Evolutionary conservation across 177 flowering plant genomes (phyloP).

Genomic region (Vitis hybrid): DNA sequence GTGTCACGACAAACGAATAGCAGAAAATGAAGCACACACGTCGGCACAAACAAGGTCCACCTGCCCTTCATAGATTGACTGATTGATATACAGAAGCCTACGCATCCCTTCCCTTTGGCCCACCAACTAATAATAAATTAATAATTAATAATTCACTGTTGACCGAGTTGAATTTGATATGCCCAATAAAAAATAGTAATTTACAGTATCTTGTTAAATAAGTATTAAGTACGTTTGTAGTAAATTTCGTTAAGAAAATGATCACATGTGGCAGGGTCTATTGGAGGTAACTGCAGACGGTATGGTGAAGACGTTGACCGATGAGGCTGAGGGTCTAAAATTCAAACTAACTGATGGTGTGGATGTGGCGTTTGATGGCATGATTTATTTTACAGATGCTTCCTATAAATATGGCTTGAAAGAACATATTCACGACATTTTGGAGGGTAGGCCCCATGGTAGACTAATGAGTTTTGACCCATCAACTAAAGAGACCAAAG

Average conservation of each 20-base stretch:
- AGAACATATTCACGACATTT: slow-evolving; percentile 29
- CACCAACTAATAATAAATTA: too few relatives aligned
- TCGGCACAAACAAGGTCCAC: too few relatives aligned
- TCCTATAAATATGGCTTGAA: slow-evolving; percentile 53
- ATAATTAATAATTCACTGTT: too few relatives aligned
- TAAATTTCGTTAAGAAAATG: background rate
- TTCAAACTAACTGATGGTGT: slow-evolving; percentile 69
- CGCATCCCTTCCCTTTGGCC: too few relatives aligned
- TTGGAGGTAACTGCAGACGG: slow-evolving; percentile 49
- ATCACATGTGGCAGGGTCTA: slow-evolving; percentile 50
- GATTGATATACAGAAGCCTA: too few relatives aligned
- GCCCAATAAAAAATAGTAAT: too few relatives aligned
- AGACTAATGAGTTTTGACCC: slow-evolving; percentile 78
- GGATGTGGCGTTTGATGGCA: slow-evolving; percentile 62
- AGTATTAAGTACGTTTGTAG: background rate
- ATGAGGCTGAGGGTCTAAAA: slow-evolving; percentile 65
- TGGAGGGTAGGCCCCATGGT: slow-evolving; percentile 83
- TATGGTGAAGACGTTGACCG: slow-evolving; percentile 42
- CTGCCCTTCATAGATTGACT: too few relatives aligned
- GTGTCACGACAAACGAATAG: too few relatives aligned
- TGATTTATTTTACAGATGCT: slow-evolving; percentile 86
- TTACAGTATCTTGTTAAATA: too few relatives aligned
- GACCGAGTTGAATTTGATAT: too few relatives aligned
- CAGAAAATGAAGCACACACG: too few relatives aligned
- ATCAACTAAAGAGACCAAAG: slow-evolving; percentile 42